Conservation (phyloP, 1,284 basidiomycete genomes). For the Boletus mariae region DNA sequence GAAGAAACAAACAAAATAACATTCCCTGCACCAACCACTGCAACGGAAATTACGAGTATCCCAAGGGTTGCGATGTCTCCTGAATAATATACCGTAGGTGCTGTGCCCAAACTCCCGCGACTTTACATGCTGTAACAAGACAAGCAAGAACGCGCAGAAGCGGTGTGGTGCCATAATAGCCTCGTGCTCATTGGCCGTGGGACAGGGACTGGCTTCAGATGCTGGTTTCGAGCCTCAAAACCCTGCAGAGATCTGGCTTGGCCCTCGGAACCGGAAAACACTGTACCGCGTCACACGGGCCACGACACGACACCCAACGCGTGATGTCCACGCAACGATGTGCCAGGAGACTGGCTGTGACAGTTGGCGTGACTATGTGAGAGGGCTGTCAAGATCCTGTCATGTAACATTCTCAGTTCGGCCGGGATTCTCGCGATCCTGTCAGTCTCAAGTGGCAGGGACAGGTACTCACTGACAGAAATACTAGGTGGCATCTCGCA, state of each 20-base stretch:
- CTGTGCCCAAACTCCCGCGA: conserved; percentile 1
- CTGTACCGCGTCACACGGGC: conserved; percentile 3
- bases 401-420: background rate
- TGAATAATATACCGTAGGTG: background rate
- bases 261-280: conserved; percentile 28
- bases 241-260: conserved; percentile 16
- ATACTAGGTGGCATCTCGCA: background rate
- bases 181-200: conserved; percentile 7
- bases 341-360: conserved; percentile 8
- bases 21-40: conserved; percentile 1
- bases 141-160: conserved; percentile 9
- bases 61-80: conserved; percentile 19
- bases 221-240: conserved; percentile 7
- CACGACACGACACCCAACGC: conserved; percentile 5
- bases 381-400: background rate
- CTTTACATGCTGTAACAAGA: conserved; percentile 7
- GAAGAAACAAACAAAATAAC: conserved; percentile 8
- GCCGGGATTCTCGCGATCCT: conserved; percentile 4
- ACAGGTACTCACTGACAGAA: conserved; percentile 1
- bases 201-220: conserved; percentile 9
- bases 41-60: conserved; percentile 26
- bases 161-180: conserved; percentile 16
- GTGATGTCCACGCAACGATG: conserved; percentile 10
- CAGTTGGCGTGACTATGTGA: conserved; percentile 5
- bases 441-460: conserved; percentile 3